Base-by-base conservation (phyloP, 306 rosid species). In the Cucumis hystrix region DNA sequence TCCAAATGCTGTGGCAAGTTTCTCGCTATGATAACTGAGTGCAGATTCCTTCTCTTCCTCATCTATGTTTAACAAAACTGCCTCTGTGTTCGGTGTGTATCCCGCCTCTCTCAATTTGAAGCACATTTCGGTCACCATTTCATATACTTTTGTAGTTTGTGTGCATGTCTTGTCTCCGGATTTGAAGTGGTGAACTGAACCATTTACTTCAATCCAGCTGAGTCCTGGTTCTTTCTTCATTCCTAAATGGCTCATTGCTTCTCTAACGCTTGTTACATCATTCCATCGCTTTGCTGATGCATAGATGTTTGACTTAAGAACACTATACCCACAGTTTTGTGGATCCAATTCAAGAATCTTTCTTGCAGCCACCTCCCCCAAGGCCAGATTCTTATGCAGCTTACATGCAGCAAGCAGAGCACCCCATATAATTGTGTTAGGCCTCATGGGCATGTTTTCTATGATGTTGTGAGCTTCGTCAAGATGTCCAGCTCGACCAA, bases 1-100 rank as follows among this genome's bases (percentile, higher is more conserved):
- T 6, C 96, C 92, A 74, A 87, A 90, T n/a, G 96, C 96, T 86
- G 84, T 83, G 15, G 96, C 96, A 60, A 90, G 78, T 79, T 83
- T 90, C 75, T 88, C 96, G 62, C 96, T 88, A 21, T 90, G 92
- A 76, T 84, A 87, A 55, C 75, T 83, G 0, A 90, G 82, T 6
- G 83, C 79, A 12, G 76, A 83, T 79, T 87, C 96, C 74, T 91
- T 91, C 77, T 86, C 89, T 80, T 91, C 89, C 71, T 45, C 89
- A 17, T 84, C 90, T 35, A 84, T 79, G 63, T 87, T 85, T 79
- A 74, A 73, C 74, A 85, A 82, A 60, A 88, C 89, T 10, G 59
- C 86, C 33, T 88, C 83, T 4, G 86, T 84, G 84, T 85, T 71
- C 0, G 91, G 92, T 45, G 49, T 69, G 78, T 90, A 87, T 62